A percentile compares a stretch with the other conserved stretches of the same genome.
Conservation (phyloP, 2,329 filamentous ascomycete species). For the Exserohilum rostratum region DNA sequence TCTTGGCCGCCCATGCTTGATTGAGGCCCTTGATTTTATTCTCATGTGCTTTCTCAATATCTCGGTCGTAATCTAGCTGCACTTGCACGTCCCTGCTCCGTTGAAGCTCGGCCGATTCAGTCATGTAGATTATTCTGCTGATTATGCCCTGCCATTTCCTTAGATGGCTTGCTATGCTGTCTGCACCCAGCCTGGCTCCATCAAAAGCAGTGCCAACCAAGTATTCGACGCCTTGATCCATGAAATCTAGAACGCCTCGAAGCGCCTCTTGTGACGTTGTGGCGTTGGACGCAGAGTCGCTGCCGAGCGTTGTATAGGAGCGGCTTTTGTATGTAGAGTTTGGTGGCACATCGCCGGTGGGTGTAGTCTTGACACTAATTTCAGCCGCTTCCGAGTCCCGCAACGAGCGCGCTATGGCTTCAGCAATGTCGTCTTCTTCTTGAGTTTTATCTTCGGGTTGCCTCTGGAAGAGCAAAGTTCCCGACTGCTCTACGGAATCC, state of each 20-base stretch:
- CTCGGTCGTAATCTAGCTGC: conserved; percentile 6
- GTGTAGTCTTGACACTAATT: conserved; percentile 1
- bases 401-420: conserved; percentile 11
- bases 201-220: not conserved
- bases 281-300: not conserved
- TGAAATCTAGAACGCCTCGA: not conserved
- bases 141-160: not conserved
- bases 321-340: not conserved
- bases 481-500: not conserved
- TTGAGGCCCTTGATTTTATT: not conserved
- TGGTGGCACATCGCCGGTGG: not conserved
- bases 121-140: not conserved
- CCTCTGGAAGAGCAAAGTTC: not conserved
- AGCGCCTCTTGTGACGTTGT: not conserved
- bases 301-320: conserved; percentile 3
- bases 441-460: not conserved
- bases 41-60: not conserved
- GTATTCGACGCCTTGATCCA: not conserved
- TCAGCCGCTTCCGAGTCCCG: not conserved
- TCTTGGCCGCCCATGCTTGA: not conserved
- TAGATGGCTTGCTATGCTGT: not conserved
- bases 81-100: not conserved
- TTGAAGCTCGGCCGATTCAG: conserved; percentile 1
- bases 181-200: not conserved
- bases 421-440: conserved; percentile 7